phyloP scores from a whole-genome alignment of 73 alveolate genomes.

The Paramecium tetraurelia region DNA sequence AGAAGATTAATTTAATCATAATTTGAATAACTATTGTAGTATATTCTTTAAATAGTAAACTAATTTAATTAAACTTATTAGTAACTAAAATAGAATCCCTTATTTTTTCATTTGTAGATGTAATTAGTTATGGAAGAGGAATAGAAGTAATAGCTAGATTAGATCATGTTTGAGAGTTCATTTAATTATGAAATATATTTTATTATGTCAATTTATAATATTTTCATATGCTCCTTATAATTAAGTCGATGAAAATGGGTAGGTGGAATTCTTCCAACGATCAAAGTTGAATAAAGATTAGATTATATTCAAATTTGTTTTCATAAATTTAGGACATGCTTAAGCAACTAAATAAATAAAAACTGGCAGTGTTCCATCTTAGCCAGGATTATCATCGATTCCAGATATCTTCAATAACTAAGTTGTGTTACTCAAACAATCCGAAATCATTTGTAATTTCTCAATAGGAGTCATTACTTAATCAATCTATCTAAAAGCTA shows the following conservation, averaged over 20 bases:
- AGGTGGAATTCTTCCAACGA: neutral
- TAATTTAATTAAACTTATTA: constrained; percentile 72
- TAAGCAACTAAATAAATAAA: neutral
- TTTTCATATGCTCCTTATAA: neutral
- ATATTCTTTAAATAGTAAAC: constrained; percentile 87
- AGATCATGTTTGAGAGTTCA: neutral
- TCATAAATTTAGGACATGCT: constrained; percentile 17
- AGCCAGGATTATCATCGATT: constrained; percentile 5
- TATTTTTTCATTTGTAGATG: constrained; percentile 86
- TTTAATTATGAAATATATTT: neutral
- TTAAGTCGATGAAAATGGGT: neutral
- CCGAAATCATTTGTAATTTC: neutral
- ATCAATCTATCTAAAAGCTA: constrained; percentile 2
- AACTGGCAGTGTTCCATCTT: neutral
- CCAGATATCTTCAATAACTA: neutral
- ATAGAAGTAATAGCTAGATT: constrained; percentile 74
- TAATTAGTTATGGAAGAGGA: constrained; percentile 97
- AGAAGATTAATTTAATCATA: neutral
- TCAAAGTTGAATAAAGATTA: neutral
- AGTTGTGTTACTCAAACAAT: neutral
- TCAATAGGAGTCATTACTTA: neutral
- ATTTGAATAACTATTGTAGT: constrained; percentile 63
- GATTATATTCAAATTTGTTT: neutral
- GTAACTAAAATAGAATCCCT: constrained; percentile 72
- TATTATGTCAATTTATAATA: neutral